Base-by-base conservation (phyloP, 2,329 filamentous ascomycete genomes). In the Didymella sp. region DNA sequence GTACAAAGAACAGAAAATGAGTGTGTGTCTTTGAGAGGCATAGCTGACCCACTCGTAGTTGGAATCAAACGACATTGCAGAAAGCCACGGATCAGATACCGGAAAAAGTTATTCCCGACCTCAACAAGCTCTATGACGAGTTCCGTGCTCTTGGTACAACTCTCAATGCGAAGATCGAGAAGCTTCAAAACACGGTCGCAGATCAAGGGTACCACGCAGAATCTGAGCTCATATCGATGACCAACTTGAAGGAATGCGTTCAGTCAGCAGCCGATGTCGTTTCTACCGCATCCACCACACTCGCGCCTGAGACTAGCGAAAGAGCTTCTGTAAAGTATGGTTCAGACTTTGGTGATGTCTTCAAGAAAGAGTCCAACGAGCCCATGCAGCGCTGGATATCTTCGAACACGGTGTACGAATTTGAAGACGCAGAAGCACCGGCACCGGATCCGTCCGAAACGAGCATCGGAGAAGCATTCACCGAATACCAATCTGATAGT, bases 41-140 rank as follows among this genome's bases (percentile, higher is more conserved):
- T 37, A 21, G 17, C 41, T 51, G 21, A 56, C 21, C 6, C 17
- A 12, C 6, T 33, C 21, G 1, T 27, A 68, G 65, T 27, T 67
- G 66, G 60, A 69, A 67, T 22, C 66, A 70, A 27, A 58, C 68
- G 13, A 64, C 59, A 6, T 57, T 69, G 17, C 63, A 69, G 40
- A 66, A 58, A 19, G 59, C 64, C 3, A 63, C 63, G 6, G 61
- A 66, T 15, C 46, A 40, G 13, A 59, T 70, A 37, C 62, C 63
- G n/a, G 63, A 65, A 7, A 59, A 51, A 24, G 62, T 69, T 2
- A 43, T 64, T 6, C 66, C 66, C 6, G 66, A 61, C 21, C 51
- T 70, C n/a, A 63, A 68, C 40, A 63, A 61, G 33, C 59, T 70
- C 11, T 64, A 69, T 24, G 61, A 65, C 5, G 60, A 69, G 21